These are phyloP conservation scores for Astrephomene gubernaculifera DNA, from an alignment of 139 green algal species.

Conservation along the genomic window DNA sequence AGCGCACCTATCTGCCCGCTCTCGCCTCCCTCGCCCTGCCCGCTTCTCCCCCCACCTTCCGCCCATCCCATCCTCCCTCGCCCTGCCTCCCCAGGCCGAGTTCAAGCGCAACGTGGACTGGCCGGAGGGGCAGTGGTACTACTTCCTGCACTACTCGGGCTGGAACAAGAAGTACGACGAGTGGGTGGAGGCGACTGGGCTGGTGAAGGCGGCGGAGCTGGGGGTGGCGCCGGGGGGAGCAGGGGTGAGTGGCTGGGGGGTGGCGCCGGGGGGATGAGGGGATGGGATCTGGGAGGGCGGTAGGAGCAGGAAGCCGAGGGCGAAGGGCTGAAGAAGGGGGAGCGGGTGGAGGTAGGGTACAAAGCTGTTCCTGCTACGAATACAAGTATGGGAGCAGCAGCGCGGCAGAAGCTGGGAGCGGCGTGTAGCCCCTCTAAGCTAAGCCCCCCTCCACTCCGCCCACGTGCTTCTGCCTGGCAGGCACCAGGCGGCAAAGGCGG, in stretches of 20 bases:
- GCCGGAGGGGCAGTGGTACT: slow-evolving; percentile 39
- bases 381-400: too few relatives aligned
- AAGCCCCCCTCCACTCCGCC: too few relatives aligned
- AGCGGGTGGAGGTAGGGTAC: too few relatives aligned
- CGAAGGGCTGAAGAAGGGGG: too few relatives aligned
- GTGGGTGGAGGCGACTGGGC: slow-evolving; percentile 78
- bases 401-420: too few relatives aligned
- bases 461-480: too few relatives aligned
- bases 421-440: too few relatives aligned
- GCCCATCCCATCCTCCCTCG: background rate
- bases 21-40: background rate
- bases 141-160: slow-evolving; percentile 46
- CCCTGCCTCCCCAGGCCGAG: slow-evolving; percentile 19
- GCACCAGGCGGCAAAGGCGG: background rate
- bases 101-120: slow-evolving; percentile 21
- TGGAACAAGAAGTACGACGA: slow-evolving; percentile 89
- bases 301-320: too few relatives aligned
- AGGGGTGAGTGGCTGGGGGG: background rate
- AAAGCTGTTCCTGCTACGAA: too few relatives aligned
- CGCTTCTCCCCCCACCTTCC: background rate
- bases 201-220: slow-evolving; percentile 52
- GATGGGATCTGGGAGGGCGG: too few relatives aligned
- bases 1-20: too few relatives aligned
- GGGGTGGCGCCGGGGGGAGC: background rate
- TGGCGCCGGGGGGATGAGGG: too few relatives aligned